Evolutionary conservation across 495 filamentous ascomycete genomes (phyloP), one percentile per base, ranked within the genome.

Genomic region (Parathielavia hyrcaniae): DNA sequence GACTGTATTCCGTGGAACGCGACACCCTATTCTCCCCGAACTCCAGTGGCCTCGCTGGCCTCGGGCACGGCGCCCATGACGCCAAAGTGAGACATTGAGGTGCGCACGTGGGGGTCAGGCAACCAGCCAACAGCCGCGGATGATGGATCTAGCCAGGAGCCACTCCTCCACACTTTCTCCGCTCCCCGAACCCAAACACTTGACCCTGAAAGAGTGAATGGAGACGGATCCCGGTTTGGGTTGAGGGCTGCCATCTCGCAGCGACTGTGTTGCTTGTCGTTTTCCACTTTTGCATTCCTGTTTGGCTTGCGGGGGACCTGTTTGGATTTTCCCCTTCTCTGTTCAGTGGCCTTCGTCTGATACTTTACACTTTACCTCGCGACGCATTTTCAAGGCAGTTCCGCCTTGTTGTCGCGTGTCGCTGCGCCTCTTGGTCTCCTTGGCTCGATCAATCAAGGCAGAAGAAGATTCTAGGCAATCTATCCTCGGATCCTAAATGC

Each of bases 31-130:
- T 19, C 10, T 23, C 43, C 38, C 41, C 13, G n/a, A 10, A 30
- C 41, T 45, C 10, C 9, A 35, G 52, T 35, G 52, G 26, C 22
- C 39, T 22, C 23, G 14, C 34, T 50, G 30, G 48, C 26, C 23
- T 44, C 50, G 10, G 40, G 38, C 48, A 19, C 55, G 40, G 47
- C 23, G n/a, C 36, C 48, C 40, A 52, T 58, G 56, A 52, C 39
- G 56, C 56, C 56, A 2, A 58, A 47, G 56, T 58, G 48, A 53
- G 49, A 53, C 56, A 58, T 19, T 40, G n/a, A 36, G 22, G 49
- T n/a, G 26, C 39, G 39, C 56, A 58, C 56, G 56, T 58, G 56
- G 56, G 49, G 46, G 32, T 41, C 39, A 30, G 26, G 10, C n/a
- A 19, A 17, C 38, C 36, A 57, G 38, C 46, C 35, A 57, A 47